Base-by-base conservation (phyloP, 805 yeast species). In the Candida ipomoeae region DNA sequence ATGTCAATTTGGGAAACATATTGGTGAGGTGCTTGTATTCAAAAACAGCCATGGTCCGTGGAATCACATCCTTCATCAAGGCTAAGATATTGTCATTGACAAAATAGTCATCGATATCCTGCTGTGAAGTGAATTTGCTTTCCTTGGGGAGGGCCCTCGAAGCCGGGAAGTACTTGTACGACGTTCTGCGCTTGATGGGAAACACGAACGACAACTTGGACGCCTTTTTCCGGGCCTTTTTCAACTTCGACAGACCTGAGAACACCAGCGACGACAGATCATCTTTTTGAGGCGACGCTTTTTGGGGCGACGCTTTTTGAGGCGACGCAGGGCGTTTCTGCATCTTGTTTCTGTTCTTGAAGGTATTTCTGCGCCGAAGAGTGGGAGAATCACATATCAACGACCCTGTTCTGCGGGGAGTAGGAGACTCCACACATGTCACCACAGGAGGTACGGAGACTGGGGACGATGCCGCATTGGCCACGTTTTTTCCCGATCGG, bases 121-220 rank as follows among this genome's bases (percentile, higher is more conserved):
- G 49, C 33, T 51, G 59, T 5, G 52, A 50, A 3, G 21, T 26
- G 42, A 58, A 71, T 35, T 37, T 64, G 34, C 21, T 44, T 61
- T n/a, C 51, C 42, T 62, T 60, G 6, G 67, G 56, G n/a, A 32
- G 43, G 33, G 50, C 34, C 41, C 48, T 15, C 26, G 48, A 41
- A 6, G 60, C 44, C 2, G 63, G 52, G 20, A 59, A 52, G 51
- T 68, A 68, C 29, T 49, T 49, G 48, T 70, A 65, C 1, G 75
- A 70, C 1, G 66, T 64, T 35, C 61, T 64, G 38, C 75, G 55
- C 42, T 59, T 64, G 5, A 71, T 72, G 5, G 75, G 75, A 46
- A 71, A 72, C 26, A 62, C 39, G 38, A 64, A 70, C 31, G 52
- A 48, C 29, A 59, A 29, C 43, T 32, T 49, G 36, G 48, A 50